Evolutionary conservation across 371 early-diverging fungal genomes (phyloP), one percentile per base, ranked within the genome.

Genomic region (Blyttiomyces sp.): DNA sequence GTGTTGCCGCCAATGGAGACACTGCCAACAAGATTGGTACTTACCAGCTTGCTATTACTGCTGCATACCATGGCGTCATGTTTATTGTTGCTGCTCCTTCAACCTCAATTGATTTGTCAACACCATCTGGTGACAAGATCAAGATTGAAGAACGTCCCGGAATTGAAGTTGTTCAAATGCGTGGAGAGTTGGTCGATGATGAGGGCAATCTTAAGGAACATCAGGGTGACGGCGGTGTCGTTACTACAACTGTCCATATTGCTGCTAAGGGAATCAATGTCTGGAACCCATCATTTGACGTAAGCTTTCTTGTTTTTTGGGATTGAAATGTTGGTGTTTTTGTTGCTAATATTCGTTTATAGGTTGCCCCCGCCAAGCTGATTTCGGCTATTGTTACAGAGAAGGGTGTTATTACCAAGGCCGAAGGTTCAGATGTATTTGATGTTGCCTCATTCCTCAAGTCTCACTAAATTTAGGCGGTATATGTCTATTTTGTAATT

Each of bases 1-100:
- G 77, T 13, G 95, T 97, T 0, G 92, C 96, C 13, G 87, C 88
- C 31, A 97, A 95, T 61, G 97, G 97, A 33, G 97, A 97, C 64
- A 97, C 97, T 0, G 96, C 97, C 51, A 97, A 97, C 79, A 97
- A 97, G 77, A 95, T 97, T 50, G 98, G 97, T 27, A 97, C 96
- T 1, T 96, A 94, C 68, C 96, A 95, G 69, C 75, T 96, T 55
- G 95, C 98, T 36, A 89, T 95, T 54, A 76, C 89, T 1, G 96
- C 96, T 13, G 81, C 79, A 48, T 81, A 87, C 69, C 94, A 95
- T 68, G 81, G 81, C n/a, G 83, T 92, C 5, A 82, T 82, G 21
- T 94, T 97, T 63, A 87, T 97, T 54, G 98, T 96, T 1, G 96
- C 96, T 16, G 96, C 96, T 0, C 96, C 98, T 2, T 81, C 89